phyloP scores from a whole-genome alignment of 148 eudicot species.

The Nepenthes gracilis region DNA sequence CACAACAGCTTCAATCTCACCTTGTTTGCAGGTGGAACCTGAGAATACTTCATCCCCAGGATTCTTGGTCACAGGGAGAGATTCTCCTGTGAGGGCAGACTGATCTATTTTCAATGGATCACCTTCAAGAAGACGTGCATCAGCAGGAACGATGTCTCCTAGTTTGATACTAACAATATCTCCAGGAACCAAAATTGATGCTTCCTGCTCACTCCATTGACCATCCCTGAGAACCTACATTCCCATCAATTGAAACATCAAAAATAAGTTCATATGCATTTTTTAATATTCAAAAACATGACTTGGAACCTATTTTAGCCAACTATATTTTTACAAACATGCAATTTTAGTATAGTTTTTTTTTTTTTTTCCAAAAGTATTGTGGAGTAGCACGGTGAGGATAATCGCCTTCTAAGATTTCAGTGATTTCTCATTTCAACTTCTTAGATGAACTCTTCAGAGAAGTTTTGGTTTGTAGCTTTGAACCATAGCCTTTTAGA shows the following conservation, averaged over 20 bases:
- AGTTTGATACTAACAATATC: slow-evolving; percentile 58
- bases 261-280: not conserved
- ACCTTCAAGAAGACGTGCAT: slow-evolving; percentile 69
- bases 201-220: slow-evolving; percentile 56
- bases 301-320: not conserved
- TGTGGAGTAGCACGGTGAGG: no score
- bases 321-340: not conserved
- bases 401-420: no score
- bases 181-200: slow-evolving; percentile 55
- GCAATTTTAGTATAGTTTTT: not conserved
- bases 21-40: slow-evolving; percentile 70
- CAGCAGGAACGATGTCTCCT: slow-evolving; percentile 70
- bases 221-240: slow-evolving; percentile 55
- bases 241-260: not conserved
- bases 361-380: no score
- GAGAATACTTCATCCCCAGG: slow-evolving; percentile 65
- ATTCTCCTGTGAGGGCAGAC: slow-evolving; percentile 67
- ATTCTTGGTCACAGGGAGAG: slow-evolving; percentile 48
- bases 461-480: no score
- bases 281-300: no score
- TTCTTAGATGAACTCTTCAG: no score
- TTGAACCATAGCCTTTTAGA: no score
- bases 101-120: slow-evolving; percentile 63
- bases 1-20: slow-evolving; percentile 65
- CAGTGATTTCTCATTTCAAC: no score